Percentiles rank a stretch among this genome's conserved stretches.
Conservation (phyloP, 805 yeast genomes). For the Lipomyces orientalis region DNA sequence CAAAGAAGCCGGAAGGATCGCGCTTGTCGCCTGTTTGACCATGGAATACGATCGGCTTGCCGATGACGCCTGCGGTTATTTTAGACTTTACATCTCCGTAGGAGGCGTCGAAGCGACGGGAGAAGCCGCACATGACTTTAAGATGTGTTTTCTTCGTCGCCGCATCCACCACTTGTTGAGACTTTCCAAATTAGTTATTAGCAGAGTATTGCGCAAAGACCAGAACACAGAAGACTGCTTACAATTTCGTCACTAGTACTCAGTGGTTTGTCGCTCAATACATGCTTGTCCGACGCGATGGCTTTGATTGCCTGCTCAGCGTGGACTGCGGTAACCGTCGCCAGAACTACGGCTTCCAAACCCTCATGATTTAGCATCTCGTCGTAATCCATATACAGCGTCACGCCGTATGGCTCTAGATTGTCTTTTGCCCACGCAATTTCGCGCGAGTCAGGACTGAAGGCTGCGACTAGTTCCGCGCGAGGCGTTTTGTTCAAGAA, state of each 20-base stretch:
- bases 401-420: constrained; percentile 28
- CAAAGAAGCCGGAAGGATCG: constrained; percentile 32
- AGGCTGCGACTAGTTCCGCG: constrained; percentile 37
- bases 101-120: constrained; percentile 26
- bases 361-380: constrained; percentile 24
- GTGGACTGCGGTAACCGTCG: constrained; percentile 32
- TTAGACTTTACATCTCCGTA: constrained; percentile 22
- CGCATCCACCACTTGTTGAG: constrained; percentile 25
- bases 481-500: constrained; percentile 18
- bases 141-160: constrained; percentile 21
- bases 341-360: constrained; percentile 26
- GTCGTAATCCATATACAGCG: constrained; percentile 28
- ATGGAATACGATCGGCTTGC: constrained; percentile 20
- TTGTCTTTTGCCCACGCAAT: constrained; percentile 33
- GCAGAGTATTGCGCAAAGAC: background rate
- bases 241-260: constrained; percentile 31
- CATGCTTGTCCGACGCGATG: constrained; percentile 23
- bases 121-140: constrained; percentile 26
- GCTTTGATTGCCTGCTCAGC: constrained; percentile 33
- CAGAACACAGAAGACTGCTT: background rate
- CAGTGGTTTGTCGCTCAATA: constrained; percentile 36
- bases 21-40: constrained; percentile 26
- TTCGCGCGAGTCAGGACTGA: constrained; percentile 34
- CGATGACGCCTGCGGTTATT: constrained; percentile 22
- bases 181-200: background rate